Evolutionary conservation across 805 yeast genomes (phyloP).

Genomic region (Myxozyma geophila): DNA sequence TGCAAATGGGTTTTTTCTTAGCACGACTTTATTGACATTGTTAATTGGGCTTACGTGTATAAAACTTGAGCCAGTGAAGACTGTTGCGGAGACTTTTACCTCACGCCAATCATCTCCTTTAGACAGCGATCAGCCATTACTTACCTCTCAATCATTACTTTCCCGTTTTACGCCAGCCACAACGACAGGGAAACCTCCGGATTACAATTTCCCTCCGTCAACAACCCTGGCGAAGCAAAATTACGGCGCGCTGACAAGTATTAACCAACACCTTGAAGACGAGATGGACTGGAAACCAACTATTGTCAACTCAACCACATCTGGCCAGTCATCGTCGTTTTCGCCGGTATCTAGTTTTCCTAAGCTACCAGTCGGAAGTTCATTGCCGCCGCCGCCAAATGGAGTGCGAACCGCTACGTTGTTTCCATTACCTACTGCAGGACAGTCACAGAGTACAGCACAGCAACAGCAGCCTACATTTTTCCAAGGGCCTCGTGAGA

Average conservation of each 20-base stretch:
- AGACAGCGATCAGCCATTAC: neutral
- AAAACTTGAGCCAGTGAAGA: slow-evolving; percentile 9
- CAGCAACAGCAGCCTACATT: neutral
- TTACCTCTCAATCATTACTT: neutral
- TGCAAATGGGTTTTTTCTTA: slow-evolving; percentile 3
- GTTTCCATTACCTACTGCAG: neutral
- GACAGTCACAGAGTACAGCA: neutral
- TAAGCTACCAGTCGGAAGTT: slow-evolving; percentile 13
- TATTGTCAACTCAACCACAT: neutral
- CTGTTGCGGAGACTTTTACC: neutral
- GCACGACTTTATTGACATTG: neutral
- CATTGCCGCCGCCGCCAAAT: slow-evolving; percentile 26
- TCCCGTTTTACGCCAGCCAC: neutral
- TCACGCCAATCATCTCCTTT: neutral
- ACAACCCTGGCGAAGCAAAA: neutral
- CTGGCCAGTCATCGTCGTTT: neutral
- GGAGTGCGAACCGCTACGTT: slow-evolving; percentile 8
- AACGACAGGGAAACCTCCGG: neutral
- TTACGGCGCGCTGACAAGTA: neutral
- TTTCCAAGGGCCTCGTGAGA: neutral
- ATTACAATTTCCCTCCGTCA: neutral
- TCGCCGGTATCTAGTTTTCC: slow-evolving; percentile 17
- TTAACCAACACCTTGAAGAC: slow-evolving; percentile 4
- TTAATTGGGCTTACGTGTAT: neutral
- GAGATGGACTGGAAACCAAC: slow-evolving; percentile 33